These are phyloP conservation scores for Colletotrichum orchidophilum DNA, from an alignment of 2,329 filamentous ascomycete genomes.

Conservation along the genomic window DNA sequence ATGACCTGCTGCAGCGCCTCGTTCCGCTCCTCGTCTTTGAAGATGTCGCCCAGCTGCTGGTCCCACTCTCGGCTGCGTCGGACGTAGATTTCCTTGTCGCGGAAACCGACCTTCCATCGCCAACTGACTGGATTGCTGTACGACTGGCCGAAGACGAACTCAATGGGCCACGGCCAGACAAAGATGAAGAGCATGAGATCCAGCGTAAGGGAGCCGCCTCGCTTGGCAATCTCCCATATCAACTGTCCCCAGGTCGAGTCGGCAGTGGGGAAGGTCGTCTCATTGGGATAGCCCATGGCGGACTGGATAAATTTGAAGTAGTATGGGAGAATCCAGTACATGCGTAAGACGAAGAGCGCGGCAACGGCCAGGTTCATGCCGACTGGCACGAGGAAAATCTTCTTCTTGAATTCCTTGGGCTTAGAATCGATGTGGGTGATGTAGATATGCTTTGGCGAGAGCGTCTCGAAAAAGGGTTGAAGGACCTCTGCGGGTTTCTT, in stretches of 20 bases:
- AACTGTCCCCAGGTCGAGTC: constrained; percentile 67
- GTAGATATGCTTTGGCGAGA: constrained; percentile 79
- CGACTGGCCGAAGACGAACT: constrained; percentile 71
- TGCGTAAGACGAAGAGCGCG: constrained; percentile 72
- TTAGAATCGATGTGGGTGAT: constrained; percentile 84
- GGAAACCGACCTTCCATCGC: constrained; percentile 80
- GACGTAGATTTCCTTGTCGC: constrained; percentile 82
- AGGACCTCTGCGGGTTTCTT: constrained; percentile 70
- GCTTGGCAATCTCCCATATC: constrained; percentile 63
- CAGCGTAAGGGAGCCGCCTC: constrained; percentile 73
- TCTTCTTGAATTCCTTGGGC: constrained; percentile 76
- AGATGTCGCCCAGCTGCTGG: constrained; percentile 62
- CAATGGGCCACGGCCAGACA: constrained; percentile 77
- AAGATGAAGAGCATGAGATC: constrained; percentile 77
- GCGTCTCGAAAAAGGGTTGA: constrained; percentile 70
- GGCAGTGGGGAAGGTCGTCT: constrained; percentile 70
- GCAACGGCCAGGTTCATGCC: constrained; percentile 77
- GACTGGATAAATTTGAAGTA: constrained; percentile 76
- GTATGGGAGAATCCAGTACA: constrained; percentile 74
- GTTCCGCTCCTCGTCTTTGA: constrained; percentile 59
- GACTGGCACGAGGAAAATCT: constrained; percentile 83
- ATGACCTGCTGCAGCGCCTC: constrained; percentile 71
- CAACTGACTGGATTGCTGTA: constrained; percentile 74
- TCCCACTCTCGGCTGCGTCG: constrained; percentile 81
- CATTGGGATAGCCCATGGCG: constrained; percentile 71